Base-by-base conservation (phyloP, 495 filamentous ascomycete genomes). In the Talaromyces wortmannii region DNA sequence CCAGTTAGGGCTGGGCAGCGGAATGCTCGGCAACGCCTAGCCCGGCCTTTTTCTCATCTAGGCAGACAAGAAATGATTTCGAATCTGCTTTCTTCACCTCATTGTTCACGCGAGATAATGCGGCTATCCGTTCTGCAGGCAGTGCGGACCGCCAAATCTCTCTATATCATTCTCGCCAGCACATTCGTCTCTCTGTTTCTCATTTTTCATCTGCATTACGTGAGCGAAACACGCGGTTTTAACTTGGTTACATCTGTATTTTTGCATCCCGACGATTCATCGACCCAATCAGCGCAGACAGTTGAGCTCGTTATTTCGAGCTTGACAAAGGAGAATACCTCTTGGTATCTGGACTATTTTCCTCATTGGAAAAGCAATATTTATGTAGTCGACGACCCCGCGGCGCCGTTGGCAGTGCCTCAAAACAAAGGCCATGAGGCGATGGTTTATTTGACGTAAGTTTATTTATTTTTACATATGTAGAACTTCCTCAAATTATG, bases 341-440 rank as follows among this genome's bases (percentile, higher is more conserved):
- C 63, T 5, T 74, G 72, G 72, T 45, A 68, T 40, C 31, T 23
- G 12, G 57, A 66, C 6, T 40, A 64, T 40, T 52, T 81, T 11
- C 63, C 72, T 6, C 53, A 64, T 29, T 77, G 75, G 75, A 48
- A 63, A 17, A 56, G 52, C 30, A 75, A 72, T 54, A 68, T 81
- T 49, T 84, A 83, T 62, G 66, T 76, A 6, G 75, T 74, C 8
- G 75, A 84, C 59, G 68, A 75, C 49, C 59, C 65, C 6, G 47
- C 57, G 13, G 67, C 70, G 3, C 33, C 48, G 3, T 63, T 78
- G 16, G 76, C 69, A 0, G 72, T 82, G 5, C 76, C 78, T 5
- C 54, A 54, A 4, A 85, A 84, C 63, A 83, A 83, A 61, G 82
- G 84, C 5, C 76, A 77, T 57, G 84, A 88, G 64, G 82, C 78